These are phyloP conservation scores for Aspergillus tubingensis DNA, from an alignment of 2,329 filamentous ascomycete species.

Conservation along the genomic window DNA sequence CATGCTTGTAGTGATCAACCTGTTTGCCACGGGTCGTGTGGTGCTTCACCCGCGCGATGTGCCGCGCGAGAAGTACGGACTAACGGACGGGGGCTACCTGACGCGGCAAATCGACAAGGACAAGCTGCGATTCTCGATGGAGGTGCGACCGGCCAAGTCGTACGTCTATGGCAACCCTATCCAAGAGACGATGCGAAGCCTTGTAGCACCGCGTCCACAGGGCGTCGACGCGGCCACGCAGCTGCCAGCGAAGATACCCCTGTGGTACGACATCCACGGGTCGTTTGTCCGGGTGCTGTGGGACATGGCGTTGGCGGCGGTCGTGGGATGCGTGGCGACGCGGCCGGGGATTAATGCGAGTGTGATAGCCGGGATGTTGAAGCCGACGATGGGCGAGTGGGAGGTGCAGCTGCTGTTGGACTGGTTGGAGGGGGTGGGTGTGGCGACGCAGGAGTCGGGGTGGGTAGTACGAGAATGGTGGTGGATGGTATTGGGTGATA, in stretches of 20 bases:
- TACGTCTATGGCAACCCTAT: constrained; percentile 48
- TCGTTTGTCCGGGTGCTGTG: constrained; percentile 40
- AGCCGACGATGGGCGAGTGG: constrained; percentile 44
- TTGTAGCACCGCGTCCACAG: constrained; percentile 30
- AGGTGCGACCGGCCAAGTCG: constrained; percentile 37
- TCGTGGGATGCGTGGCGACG: constrained; percentile 45
- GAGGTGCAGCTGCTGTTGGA: constrained; percentile 44
- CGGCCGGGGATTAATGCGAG: constrained; percentile 43
- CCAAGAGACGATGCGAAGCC: constrained; percentile 16
- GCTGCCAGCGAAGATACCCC: constrained; percentile 39
- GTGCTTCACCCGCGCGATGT: constrained; percentile 40
- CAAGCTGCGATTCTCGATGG: constrained; percentile 45
- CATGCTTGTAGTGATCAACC: constrained; percentile 46
- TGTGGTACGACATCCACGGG: constrained; percentile 54
- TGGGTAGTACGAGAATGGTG: constrained; percentile 44
- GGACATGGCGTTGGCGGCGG: constrained; percentile 44
- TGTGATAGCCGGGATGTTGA: constrained; percentile 40
- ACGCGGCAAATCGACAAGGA: constrained; percentile 50
- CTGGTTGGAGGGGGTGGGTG: constrained; percentile 40
- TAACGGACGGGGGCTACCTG: constrained; percentile 50
- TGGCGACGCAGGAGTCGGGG: constrained; percentile 22
- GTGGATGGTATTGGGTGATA: constrained; percentile 39
- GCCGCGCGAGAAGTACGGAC: constrained; percentile 48
- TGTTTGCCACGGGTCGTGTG: constrained; percentile 40
- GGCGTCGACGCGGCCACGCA: background rate